A percentile compares a stretch with the other conserved stretches of the same genome.
phyloP scores from a whole-genome alignment of 352 stramenopile genomes.

The Phytopythium boreale region DNA sequence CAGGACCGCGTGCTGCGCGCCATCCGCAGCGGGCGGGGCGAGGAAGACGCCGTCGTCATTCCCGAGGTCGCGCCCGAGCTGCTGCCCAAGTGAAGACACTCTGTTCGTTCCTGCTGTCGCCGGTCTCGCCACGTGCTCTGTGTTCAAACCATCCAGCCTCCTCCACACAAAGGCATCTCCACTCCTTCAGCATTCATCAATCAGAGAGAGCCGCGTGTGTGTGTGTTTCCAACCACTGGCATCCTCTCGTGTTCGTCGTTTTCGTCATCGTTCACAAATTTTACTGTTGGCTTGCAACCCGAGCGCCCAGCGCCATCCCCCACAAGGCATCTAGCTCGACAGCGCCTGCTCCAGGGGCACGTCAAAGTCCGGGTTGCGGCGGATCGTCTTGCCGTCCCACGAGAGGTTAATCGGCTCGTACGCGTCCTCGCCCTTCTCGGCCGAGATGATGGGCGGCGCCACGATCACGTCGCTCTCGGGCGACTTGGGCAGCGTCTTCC shows the following conservation, averaged over 20 bases:
- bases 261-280: slow-evolving; percentile 21
- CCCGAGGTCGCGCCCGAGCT: slow-evolving; percentile 15
- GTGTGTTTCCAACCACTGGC: slow-evolving; percentile 3
- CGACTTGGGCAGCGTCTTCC: slow-evolving; percentile 73
- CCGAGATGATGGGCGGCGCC: slow-evolving; percentile 72
- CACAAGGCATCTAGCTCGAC: background rate
- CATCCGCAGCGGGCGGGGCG: slow-evolving; percentile 60
- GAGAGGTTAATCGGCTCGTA: slow-evolving; percentile 84
- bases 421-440: slow-evolving; percentile 54
- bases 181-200: background rate
- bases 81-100: background rate
- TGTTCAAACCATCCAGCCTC: background rate
- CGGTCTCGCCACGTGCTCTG: background rate
- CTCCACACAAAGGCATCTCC: background rate
- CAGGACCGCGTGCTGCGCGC: slow-evolving; percentile 79
- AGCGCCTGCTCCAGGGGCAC: slow-evolving; percentile 68
- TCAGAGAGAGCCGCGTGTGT: background rate
- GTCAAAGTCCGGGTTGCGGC: slow-evolving; percentile 84
- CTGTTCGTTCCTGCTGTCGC: background rate
- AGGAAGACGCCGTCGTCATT: slow-evolving; percentile 17
- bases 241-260: slow-evolving; percentile 23
- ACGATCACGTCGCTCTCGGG: slow-evolving; percentile 82
- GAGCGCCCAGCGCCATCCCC: background rate
- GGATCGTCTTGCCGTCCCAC: slow-evolving; percentile 77
- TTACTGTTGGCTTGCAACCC: background rate